Evolutionary conservation across 2,329 filamentous ascomycete species (phyloP).

Genomic region (Meredithiella fracta): DNA sequence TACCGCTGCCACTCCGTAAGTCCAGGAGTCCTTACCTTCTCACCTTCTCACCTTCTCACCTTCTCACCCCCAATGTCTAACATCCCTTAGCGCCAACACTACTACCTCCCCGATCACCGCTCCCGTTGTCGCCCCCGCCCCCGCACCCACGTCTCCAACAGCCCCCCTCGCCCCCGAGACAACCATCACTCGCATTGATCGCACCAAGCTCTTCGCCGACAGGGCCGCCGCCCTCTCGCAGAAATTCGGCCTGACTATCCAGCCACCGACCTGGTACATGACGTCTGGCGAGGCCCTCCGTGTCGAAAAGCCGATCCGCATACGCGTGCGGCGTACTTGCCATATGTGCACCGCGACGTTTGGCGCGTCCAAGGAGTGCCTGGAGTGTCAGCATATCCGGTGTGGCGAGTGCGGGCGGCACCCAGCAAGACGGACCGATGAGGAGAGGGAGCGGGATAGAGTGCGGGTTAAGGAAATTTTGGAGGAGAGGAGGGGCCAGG

Average conservation of each 20-base stretch:
- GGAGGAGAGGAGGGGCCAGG: too few relatives aligned
- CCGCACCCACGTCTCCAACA: background rate
- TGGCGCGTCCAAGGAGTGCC: slow-evolving; percentile 54
- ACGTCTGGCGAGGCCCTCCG: slow-evolving; percentile 41
- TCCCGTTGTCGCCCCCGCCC: background rate
- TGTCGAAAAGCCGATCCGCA: slow-evolving; percentile 59
- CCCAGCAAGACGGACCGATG: slow-evolving; percentile 47
- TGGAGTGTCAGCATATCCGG: slow-evolving; percentile 59
- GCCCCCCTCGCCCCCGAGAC: background rate
- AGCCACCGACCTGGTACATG: slow-evolving; percentile 35
- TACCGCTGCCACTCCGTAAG: background rate
- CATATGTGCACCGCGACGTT: slow-evolving; percentile 67
- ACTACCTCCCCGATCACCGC: background rate
- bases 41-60: background rate
- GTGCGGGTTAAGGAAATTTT: slow-evolving; percentile 33
- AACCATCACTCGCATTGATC: slow-evolving; percentile 16
- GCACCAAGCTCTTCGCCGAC: slow-evolving; percentile 37
- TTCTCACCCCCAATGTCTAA: background rate
- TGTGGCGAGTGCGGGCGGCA: slow-evolving; percentile 68
- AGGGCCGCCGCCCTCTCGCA: slow-evolving; percentile 39
- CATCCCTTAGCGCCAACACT: background rate
- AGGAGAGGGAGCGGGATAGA: slow-evolving; percentile 35
- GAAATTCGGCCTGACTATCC: slow-evolving; percentile 38
- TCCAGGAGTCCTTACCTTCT: background rate
- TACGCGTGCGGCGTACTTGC: slow-evolving; percentile 64